phyloP scores from a whole-genome alignment of 148 eudicot genomes.

The Nepenthes gracilis region DNA sequence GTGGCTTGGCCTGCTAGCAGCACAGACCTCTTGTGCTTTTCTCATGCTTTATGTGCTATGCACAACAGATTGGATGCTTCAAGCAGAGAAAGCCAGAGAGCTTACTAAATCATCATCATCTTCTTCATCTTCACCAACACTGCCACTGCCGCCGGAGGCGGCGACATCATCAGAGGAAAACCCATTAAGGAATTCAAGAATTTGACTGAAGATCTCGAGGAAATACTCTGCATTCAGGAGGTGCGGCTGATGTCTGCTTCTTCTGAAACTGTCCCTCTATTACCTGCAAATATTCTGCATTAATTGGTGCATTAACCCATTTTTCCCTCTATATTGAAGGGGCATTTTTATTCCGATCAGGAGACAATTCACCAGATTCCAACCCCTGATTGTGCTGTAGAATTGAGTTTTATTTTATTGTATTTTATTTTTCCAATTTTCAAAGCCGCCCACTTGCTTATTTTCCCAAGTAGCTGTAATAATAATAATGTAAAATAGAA shows the following conservation, averaged over 20 bases:
- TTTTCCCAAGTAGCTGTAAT: too few relatives aligned
- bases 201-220: background rate
- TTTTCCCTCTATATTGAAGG: background rate
- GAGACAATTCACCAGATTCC: constrained; percentile 1
- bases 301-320: background rate
- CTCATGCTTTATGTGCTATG: too few relatives aligned
- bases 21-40: too few relatives aligned
- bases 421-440: background rate
- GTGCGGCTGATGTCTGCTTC: background rate
- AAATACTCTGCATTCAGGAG: constrained; percentile 5
- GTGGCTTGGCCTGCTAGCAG: too few relatives aligned
- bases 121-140: too few relatives aligned
- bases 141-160: too few relatives aligned
- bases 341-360: background rate
- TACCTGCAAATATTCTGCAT: constrained; percentile 2
- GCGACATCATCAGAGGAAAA: background rate
- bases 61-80: too few relatives aligned
- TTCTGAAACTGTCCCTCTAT: constrained; percentile 2
- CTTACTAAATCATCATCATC: too few relatives aligned
- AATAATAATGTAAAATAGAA: background rate
- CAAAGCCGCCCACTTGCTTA: background rate
- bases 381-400: constrained; percentile 3
- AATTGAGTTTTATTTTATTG: background rate
- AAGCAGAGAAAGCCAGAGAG: too few relatives aligned
- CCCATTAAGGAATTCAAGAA: background rate